Conservation (phyloP, 2,329 filamentous ascomycete genomes). For the Fusarium piperis region DNA sequence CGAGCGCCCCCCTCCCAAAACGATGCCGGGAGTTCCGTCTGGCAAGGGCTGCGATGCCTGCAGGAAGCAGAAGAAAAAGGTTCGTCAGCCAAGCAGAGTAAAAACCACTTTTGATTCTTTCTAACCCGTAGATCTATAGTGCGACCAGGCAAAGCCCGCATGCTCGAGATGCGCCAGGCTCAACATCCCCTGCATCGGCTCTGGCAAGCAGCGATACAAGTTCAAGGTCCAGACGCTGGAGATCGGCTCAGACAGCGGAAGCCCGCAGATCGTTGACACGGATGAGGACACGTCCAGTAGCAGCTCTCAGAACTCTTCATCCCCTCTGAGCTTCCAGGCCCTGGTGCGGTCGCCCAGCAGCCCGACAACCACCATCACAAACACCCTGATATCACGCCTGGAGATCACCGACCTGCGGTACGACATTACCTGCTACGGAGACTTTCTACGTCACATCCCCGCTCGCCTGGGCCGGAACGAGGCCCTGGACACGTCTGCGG, state of each 20-base stretch:
- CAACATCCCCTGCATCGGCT: conserved; percentile 55
- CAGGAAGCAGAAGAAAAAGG: conserved; percentile 64
- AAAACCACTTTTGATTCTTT: background rate
- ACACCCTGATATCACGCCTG: conserved; percentile 45
- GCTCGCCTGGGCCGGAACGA: conserved; percentile 55
- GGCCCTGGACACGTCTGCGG: conserved; percentile 54
- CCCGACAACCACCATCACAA: conserved; percentile 36
- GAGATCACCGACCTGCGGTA: conserved; percentile 55
- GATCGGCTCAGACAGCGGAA: background rate
- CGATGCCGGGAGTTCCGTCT: conserved; percentile 63
- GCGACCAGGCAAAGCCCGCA: conserved; percentile 55
- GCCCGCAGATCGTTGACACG: background rate
- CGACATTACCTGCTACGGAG: conserved; percentile 58
- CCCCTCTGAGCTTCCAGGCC: conserved; percentile 4
- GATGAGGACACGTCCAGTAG: conserved; percentile 12
- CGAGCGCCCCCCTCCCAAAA: conserved; percentile 13
- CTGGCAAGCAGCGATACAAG: conserved; percentile 59
- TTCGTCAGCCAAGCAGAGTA: conserved; percentile 29
- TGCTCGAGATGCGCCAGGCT: conserved; percentile 59
- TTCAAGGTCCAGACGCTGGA: conserved; percentile 53
- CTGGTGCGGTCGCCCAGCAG: conserved; percentile 44
- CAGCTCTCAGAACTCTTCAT: background rate
- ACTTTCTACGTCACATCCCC: conserved; percentile 57
- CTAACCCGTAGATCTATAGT: conserved; percentile 45
- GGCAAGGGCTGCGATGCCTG: conserved; percentile 61